These are phyloP conservation scores for Schwanniomyces vanrijiae DNA, from an alignment of 805 yeast genomes.

Conservation along the genomic window DNA sequence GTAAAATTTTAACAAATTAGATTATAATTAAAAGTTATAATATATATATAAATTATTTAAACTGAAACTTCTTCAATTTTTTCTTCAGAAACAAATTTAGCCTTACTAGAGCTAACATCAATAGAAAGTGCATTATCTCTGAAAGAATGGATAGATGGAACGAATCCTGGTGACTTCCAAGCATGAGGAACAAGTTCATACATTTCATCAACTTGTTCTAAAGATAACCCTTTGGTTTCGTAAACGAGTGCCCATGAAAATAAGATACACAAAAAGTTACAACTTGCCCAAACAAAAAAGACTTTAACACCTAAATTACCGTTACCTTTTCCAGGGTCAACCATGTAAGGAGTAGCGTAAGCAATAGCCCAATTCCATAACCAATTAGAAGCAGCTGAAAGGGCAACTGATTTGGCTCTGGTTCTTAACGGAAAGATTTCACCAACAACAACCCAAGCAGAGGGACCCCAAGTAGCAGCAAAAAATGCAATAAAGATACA, in stretches of 20 bases:
- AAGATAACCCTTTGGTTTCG: slow-evolving; percentile 42
- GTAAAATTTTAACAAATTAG: too few species aligned
- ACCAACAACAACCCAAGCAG: slow-evolving; percentile 37
- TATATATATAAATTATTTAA: slow-evolving; percentile 9
- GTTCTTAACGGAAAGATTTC: slow-evolving; percentile 36
- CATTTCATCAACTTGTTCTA: slow-evolving; percentile 43
- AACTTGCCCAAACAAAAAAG: slow-evolving; percentile 44
- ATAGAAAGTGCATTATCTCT: slow-evolving; percentile 19
- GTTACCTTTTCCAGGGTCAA: slow-evolving; percentile 38
- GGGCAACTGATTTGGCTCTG: slow-evolving; percentile 33
- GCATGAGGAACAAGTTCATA: slow-evolving; percentile 32
- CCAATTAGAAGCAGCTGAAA: slow-evolving; percentile 37
- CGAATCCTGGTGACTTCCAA: slow-evolving; percentile 31
- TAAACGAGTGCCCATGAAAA: slow-evolving; percentile 33
- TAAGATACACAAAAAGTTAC: slow-evolving; percentile 31
- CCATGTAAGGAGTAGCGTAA: slow-evolving; percentile 27
- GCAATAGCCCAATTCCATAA: slow-evolving; percentile 26
- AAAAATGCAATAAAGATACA: slow-evolving; percentile 41
- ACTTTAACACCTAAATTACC: slow-evolving; percentile 40
- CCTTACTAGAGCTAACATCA: slow-evolving; percentile 17
- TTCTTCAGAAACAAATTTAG: slow-evolving; percentile 24
- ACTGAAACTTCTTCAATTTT: slow-evolving; percentile 30
- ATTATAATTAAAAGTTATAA: too few species aligned
- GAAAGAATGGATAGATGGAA: slow-evolving; percentile 38
- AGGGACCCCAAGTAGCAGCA: slow-evolving; percentile 44